Evolutionary conservation across 2,329 filamentous ascomycete species (phyloP).

Genomic region (Ramularia endophylla): DNA sequence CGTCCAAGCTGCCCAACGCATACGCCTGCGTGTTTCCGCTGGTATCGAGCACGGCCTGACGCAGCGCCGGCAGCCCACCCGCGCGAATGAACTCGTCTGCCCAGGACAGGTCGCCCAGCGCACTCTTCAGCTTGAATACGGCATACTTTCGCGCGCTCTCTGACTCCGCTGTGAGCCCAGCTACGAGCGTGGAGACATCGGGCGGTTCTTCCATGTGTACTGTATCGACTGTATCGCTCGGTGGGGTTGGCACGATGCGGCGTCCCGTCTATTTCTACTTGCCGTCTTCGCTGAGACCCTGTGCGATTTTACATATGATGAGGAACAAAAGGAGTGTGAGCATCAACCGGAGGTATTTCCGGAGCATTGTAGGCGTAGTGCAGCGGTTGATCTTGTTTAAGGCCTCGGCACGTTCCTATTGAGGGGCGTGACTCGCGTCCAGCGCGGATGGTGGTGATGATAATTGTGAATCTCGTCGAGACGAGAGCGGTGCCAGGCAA

Average conservation of each 20-base stretch:
- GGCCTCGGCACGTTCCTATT: too few relatives aligned
- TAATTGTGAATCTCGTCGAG: too few relatives aligned
- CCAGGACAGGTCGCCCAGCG: slow-evolving; percentile 93
- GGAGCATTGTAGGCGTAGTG: too few relatives aligned
- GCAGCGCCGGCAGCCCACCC: slow-evolving; percentile 74
- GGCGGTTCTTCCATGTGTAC: slow-evolving; percentile 27
- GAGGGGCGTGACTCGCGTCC: too few relatives aligned
- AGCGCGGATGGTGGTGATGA: too few relatives aligned
- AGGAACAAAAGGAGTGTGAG: slow-evolving; percentile 32
- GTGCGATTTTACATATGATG: slow-evolving; percentile 49
- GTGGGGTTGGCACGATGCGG: too few relatives aligned
- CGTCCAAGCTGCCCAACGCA: slow-evolving; percentile 79
- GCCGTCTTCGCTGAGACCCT: slow-evolving; percentile 18
- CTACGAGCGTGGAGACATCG: slow-evolving; percentile 38
- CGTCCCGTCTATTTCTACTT: slow-evolving; percentile 8
- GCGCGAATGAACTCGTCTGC: slow-evolving; percentile 93
- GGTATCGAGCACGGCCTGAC: slow-evolving; percentile 75
- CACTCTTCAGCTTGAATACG: slow-evolving; percentile 93
- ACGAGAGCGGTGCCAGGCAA: too few relatives aligned
- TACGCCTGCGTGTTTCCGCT: slow-evolving; percentile 95
- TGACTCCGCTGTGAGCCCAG: slow-evolving; percentile 57
- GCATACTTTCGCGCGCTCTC: slow-evolving; percentile 98
- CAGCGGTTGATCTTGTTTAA: too few relatives aligned
- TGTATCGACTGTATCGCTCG: too few relatives aligned
- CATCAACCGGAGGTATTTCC: slow-evolving; percentile 17